Evolutionary conservation across 495 filamentous ascomycete genomes (phyloP).

Genomic region (Aspergillus diversus): DNA sequence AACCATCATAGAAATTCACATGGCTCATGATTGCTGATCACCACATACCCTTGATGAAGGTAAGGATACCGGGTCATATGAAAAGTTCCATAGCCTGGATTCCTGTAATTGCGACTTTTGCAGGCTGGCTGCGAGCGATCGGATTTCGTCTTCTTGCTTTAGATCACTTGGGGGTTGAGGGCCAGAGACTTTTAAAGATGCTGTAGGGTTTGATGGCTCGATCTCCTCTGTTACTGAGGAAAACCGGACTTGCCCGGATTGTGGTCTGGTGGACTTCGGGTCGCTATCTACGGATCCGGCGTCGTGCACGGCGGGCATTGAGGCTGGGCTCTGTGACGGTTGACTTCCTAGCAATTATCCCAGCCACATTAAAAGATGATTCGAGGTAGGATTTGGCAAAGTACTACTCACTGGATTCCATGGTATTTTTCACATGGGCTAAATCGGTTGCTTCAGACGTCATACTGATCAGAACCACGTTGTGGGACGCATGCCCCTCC

Average conservation of each 20-base stretch:
- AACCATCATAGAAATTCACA: neutral
- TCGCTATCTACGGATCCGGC: conserved; percentile 35
- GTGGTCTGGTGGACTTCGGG: conserved; percentile 36
- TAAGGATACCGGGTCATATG: conserved; percentile 84
- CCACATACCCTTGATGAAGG: conserved; percentile 80
- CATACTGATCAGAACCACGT: conserved; percentile 41
- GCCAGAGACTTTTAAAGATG: conserved; percentile 37
- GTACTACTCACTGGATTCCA: conserved; percentile 44
- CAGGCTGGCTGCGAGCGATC: conserved; percentile 70
- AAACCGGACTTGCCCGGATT: conserved; percentile 70
- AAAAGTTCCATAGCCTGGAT: conserved; percentile 79
- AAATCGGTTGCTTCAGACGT: conserved; percentile 47
- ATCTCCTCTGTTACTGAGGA: conserved; percentile 81
- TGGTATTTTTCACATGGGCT: conserved; percentile 29
- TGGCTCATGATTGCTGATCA: neutral
- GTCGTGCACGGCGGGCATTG: conserved; percentile 31
- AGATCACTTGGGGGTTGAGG: conserved; percentile 32
- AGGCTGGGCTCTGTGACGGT: conserved; percentile 29
- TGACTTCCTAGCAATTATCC: conserved; percentile 24
- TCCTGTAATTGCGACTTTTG: conserved; percentile 77
- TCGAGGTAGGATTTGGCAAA: conserved; percentile 4
- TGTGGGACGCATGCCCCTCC: conserved; percentile 47
- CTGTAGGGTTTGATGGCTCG: conserved; percentile 52
- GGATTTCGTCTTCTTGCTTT: conserved; percentile 64
- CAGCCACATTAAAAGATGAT: conserved; percentile 26